Evolutionary conservation across 108 stramenopile species (phyloP), one percentile per base, ranked within the genome.

Genomic region (Skeletonema potamos): DNA sequence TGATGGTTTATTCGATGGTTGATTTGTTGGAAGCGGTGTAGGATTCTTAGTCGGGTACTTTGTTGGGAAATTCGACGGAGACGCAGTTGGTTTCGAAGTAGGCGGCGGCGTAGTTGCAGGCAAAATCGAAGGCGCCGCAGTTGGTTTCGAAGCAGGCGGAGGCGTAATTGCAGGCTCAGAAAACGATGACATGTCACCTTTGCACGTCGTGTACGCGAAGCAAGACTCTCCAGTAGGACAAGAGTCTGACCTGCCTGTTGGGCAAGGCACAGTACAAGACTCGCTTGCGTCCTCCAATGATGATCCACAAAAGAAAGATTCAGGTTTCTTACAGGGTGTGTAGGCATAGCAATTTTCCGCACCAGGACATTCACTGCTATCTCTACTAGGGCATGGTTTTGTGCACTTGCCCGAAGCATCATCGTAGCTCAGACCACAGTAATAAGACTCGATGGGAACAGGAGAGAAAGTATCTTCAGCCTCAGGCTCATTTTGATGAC

Each of bases 141-240:
- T 51, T 22, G 48, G 48, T 6, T 44, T 44, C 17, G 48, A 22
- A n/a, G 48, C 5, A 8, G 48, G 48, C 6, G 37, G 36, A 37
- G 24, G 61, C 34, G 33, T 36, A 39, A 37, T 4, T n/a, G 61
- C 61, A 62, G 33, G 60, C 28, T 61, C 34, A 22, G 36, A 32
- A 15, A 32, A 61, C 11, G 34, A 10, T 12, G 30, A 17, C 58
- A 58, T 32, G 51, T 87, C 83, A 72, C 6, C 6, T 59, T 22
- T 7, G 51, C 93, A 92, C 8, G 89, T 81, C 0, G 91, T 92
- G 72, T 94, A 90, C 26, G 93, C 91, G 71, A 77, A 92, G 57
- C 93, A 94, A 29, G 68, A 83, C 66, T 91, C 72, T 30, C 76
- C 86, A 33, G 69, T 70, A 1, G 92, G 89, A 86, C 89, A 93